Base-by-base conservation (phyloP, 768 basidiomycete genomes). In the Lactifluus subvellereus region DNA sequence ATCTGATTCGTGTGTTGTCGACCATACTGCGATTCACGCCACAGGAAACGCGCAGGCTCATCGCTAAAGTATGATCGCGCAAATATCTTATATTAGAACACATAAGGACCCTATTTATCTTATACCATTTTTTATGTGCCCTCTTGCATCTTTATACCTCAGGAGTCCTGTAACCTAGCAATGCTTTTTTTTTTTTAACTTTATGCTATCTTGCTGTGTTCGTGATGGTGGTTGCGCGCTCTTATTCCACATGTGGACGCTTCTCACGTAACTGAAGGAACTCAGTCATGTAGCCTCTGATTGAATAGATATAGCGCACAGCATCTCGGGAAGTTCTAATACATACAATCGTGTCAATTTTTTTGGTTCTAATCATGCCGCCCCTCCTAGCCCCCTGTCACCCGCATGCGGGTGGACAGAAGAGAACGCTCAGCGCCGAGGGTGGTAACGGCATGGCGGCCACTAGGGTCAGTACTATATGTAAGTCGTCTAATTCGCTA, bases 21-120 rank as follows among this genome's bases (percentile, higher is more conserved):
- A 94, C 93, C 43, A 94, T 98, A 54, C 74, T 98, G 43, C 89
- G 84, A 45, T 98, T 99, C 70, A 98, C 96, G 1, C 96, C 96
- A 1, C 91, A 95, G 69, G 96, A 98, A 73, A 91, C 92, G 4
- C 80, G 96, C 33, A 79, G 95, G 50, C 78, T 98, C 43, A 83
- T 94, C 61, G 86, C 95, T 9, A 97, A 95, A 78, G 88, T 94
- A 37, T 88, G 42, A 62, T 27, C 16, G n/a, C 14, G 7, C 35
- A 22, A 8, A 9, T 1, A 20, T 35, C 47, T 52, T 30, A 10
- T 20, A 27, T 35, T 30, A 27, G 16, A 35, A 47, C 11, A 50
- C 14, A 11, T 10, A 53, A 3, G 22, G 40, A 30, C 16, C 16
- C 53, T 11, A 48, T 11, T 2, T 55, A 32, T 32, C 18, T 33